Evolutionary conservation across 2,329 filamentous ascomycete genomes (phyloP).

Genomic region (Fusarium sp.): DNA sequence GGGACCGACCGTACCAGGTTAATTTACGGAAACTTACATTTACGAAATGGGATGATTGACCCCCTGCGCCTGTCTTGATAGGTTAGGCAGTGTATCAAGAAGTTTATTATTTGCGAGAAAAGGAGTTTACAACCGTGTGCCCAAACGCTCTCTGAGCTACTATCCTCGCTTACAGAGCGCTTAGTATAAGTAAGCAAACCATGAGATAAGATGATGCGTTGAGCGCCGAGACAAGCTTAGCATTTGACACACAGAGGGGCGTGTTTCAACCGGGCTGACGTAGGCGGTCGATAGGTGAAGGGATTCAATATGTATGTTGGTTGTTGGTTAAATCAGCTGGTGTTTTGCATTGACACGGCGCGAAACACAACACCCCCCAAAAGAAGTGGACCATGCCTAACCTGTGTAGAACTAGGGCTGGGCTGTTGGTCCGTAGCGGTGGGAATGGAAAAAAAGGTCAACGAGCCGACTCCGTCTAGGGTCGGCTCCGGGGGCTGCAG

Average conservation of each 20-base stretch:
- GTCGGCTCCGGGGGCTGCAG: constrained; percentile 41
- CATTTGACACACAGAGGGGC: not conserved
- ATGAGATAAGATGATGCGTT: constrained; percentile 1
- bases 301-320: constrained; percentile 22
- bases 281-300: constrained; percentile 19
- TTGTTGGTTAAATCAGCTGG: constrained; percentile 24
- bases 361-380: constrained; percentile 15
- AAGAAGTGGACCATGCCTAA: constrained; percentile 17
- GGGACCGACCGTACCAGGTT: constrained; percentile 33
- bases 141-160: not conserved
- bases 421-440: constrained; percentile 41
- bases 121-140: constrained; percentile 6
- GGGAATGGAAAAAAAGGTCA: constrained; percentile 35
- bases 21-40: constrained; percentile 17
- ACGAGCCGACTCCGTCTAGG: constrained; percentile 34
- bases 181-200: not conserved
- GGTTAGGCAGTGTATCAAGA: constrained; percentile 23
- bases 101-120: constrained; percentile 9
- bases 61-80: constrained; percentile 23
- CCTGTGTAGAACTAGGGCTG: constrained; percentile 22
- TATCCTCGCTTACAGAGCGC: not conserved
- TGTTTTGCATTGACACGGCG: constrained; percentile 36
- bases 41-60: constrained; percentile 5
- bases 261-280: constrained; percentile 10
- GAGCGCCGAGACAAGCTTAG: not conserved